Evolutionary conservation across 2,329 filamentous ascomycete species (phyloP), one percentile per base, ranked within the genome.

Genomic region (Thielaviopsis ethacetica): DNA sequence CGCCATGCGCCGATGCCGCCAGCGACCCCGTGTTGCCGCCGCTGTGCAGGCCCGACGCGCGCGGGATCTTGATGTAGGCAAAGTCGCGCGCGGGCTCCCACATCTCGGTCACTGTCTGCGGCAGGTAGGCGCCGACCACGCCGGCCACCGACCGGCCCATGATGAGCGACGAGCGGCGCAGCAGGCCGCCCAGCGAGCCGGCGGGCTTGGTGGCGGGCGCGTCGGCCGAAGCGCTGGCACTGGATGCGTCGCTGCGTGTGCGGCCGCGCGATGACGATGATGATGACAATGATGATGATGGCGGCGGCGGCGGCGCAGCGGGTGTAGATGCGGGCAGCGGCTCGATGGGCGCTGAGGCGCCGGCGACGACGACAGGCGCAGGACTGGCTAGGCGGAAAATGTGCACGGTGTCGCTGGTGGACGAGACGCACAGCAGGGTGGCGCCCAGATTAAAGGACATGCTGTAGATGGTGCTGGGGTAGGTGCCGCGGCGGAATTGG

Each of bases 391-490:
- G 77, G 58, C 91, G 88, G 75, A 98, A 98, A 56, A 98, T 90
- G 69, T 98, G 93, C 10, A 98, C 85, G 0, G 93, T 98, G 67
- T 98, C 93, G 0, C 91, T 95, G 1, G 90, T 91, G 2, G 91
- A 97, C 5, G 93, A 97, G 49, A 98, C 91, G 67, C 91, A 96
- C 41, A 98, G 80, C 12, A 98, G 76, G 1, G 91, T 95, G 2
- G 91, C 95, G 61, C 87, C 90, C 55, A 90, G 84, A 70, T 98
- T 98, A 73, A 98, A 98, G 1, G 91, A 95, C 90, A 98, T 96
- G 80, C 90, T 95, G 73, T 91, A 96, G 65, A 98, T 98, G 49
- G 88, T 86, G 1, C 91, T 91, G 0, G 93, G 93, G 71, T 96
- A 96, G 2, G 91, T 96, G 51, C 93, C 93, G 63, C 93, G 83